A percentile compares a stretch with the other conserved stretches of the same genome.
phyloP scores from a whole-genome alignment of 2,329 filamentous ascomycete species.

The Herpotrichia juniperi region DNA sequence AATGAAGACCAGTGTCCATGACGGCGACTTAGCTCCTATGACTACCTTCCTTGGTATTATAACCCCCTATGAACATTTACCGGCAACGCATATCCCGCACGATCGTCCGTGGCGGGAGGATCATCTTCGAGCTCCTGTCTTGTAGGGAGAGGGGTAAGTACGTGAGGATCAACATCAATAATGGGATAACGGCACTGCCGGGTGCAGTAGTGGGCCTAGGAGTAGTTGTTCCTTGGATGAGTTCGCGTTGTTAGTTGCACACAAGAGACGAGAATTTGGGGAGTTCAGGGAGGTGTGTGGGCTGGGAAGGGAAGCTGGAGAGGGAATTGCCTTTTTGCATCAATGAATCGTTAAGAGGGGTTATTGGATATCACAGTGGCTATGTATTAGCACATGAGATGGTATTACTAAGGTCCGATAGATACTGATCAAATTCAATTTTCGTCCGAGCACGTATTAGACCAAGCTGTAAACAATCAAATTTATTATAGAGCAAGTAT shows the following conservation, averaged over 20 bases:
- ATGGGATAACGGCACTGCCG: slow-evolving; percentile 58
- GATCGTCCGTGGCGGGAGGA: slow-evolving; percentile 59
- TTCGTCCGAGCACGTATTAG: too few species aligned
- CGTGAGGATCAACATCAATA: slow-evolving; percentile 63
- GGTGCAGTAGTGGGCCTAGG: slow-evolving; percentile 55
- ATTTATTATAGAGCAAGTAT: too few species aligned
- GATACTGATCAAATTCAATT: too few species aligned
- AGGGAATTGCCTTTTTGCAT: slow-evolving; percentile 57
- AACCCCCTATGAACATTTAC: slow-evolving; percentile 51
- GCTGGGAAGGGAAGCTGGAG: slow-evolving; percentile 47
- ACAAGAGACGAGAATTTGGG: slow-evolving; percentile 51
- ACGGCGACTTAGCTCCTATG: slow-evolving; percentile 64
- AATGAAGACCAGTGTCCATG: slow-evolving; percentile 54
- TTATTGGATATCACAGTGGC: not conserved
- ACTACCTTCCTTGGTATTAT: slow-evolving; percentile 60
- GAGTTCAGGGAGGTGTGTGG: slow-evolving; percentile 58
- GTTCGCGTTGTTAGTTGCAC: slow-evolving; percentile 51
- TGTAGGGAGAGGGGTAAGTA: slow-evolving; percentile 43
- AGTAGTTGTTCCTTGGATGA: slow-evolving; percentile 53
- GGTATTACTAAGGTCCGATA: too few species aligned
- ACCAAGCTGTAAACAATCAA: too few species aligned
- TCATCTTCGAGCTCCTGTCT: slow-evolving; percentile 60
- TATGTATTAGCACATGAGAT: too few species aligned
- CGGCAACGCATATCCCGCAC: slow-evolving; percentile 51
- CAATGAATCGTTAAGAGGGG: slow-evolving; percentile 48